These are phyloP conservation scores for Thraustotheca clavata DNA, from an alignment of 352 stramenopile genomes.

Conservation along the genomic window DNA sequence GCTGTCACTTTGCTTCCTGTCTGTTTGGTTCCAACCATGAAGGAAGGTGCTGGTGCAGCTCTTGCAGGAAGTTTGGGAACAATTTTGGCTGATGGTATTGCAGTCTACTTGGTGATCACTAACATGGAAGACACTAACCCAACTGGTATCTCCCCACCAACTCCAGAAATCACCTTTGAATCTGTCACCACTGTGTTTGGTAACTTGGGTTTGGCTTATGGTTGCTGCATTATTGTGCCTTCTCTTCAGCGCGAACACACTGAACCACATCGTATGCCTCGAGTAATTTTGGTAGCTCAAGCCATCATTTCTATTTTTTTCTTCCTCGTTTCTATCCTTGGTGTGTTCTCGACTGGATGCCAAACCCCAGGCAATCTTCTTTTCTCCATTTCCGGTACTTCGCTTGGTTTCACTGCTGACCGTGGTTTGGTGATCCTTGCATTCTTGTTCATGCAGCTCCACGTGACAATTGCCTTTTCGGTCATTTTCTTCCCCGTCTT, in stretches of 20 bases:
- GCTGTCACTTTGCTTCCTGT: constrained; percentile 13
- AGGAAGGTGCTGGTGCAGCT: constrained; percentile 16
- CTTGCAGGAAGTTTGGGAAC: constrained; percentile 18
- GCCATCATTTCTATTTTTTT: constrained; percentile 21
- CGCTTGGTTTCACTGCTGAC: constrained; percentile 3
- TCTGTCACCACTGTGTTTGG: constrained; percentile 15
- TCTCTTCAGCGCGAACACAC: constrained; percentile 21
- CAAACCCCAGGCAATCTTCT: constrained; percentile 11
- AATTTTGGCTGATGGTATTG: constrained; percentile 21
- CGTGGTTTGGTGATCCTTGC: constrained; percentile 1
- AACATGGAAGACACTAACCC: constrained; percentile 27
- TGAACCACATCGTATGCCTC: constrained; percentile 20
- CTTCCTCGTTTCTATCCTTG: constrained; percentile 29
- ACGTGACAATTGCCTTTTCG: constrained; percentile 52
- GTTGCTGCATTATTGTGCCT: constrained; percentile 15
- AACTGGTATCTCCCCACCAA: constrained; percentile 23
- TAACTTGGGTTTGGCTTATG: constrained; percentile 21
- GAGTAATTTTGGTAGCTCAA: constrained; percentile 16
- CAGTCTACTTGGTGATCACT: constrained; percentile 10
- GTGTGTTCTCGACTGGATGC: constrained; percentile 11
- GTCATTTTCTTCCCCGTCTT: constrained; percentile 50
- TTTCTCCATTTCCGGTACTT: background rate
- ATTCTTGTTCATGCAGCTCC: constrained; percentile 56
- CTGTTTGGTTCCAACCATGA: constrained; percentile 19
- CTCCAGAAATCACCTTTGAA: constrained; percentile 21